These are phyloP conservation scores for Raffaelea arxii DNA, from an alignment of 2,329 filamentous ascomycete genomes.

Conservation along the genomic window DNA sequence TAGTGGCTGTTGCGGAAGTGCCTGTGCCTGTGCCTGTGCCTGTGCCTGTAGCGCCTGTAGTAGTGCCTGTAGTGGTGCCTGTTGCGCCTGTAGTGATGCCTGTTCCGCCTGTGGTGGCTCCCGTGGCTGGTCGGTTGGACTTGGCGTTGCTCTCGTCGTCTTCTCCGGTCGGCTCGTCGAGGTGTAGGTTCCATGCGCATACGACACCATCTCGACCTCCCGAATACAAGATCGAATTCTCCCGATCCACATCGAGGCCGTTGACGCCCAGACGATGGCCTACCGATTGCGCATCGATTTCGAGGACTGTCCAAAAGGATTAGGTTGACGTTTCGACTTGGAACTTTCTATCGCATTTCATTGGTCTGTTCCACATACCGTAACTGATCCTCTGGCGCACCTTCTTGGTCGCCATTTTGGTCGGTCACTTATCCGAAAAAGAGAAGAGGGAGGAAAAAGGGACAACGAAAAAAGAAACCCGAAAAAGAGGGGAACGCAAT, in stretches of 20 bases:
- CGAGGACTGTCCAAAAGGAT: conserved; percentile 36
- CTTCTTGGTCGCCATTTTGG: conserved; percentile 47
- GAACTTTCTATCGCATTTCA: no score
- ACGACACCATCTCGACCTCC: conserved; percentile 91
- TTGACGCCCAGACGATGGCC: conserved; percentile 93
- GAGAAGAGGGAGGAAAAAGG: background rate
- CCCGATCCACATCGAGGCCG: conserved; percentile 77
- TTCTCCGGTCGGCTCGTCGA: conserved; percentile 39
- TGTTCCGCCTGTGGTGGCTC: conserved; percentile 10
- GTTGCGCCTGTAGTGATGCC: conserved; percentile 17
- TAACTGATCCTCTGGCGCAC: conserved; percentile 58
- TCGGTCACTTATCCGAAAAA: background rate
- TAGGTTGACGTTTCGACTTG: no score
- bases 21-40: conserved; percentile 13
- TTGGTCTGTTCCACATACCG: conserved; percentile 34
- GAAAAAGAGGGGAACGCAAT: background rate
- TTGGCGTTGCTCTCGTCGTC: background rate
- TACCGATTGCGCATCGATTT: conserved; percentile 48
- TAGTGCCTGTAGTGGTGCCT: conserved; percentile 5
- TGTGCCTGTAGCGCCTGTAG: no score
- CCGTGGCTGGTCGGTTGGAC: no score
- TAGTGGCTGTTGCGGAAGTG: conserved; percentile 14
- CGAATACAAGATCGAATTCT: conserved; percentile 87
- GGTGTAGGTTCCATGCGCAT: conserved; percentile 87
- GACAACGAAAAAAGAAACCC: background rate